Conservation (phyloP, 371 early-diverging fungal genomes). For the Actinomucor elegans region DNA sequence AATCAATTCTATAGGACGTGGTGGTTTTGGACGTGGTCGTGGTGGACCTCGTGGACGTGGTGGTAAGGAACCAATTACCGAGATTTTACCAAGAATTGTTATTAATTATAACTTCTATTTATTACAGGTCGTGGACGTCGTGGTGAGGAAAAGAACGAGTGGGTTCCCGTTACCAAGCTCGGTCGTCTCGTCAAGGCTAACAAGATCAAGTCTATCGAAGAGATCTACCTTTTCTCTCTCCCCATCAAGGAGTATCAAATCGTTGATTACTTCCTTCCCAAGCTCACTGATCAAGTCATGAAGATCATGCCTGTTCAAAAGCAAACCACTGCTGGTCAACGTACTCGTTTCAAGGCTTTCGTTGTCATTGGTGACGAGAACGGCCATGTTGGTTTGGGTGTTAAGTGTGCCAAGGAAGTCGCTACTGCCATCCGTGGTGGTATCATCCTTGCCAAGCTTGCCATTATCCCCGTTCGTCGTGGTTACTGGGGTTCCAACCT, state of each 20-base stretch:
- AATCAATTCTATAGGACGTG: slow-evolving; percentile 50
- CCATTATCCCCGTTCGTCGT: slow-evolving; percentile 97
- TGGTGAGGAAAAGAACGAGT: slow-evolving; percentile 88
- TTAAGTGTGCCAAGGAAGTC: slow-evolving; percentile 99
- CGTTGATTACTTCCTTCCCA: slow-evolving; percentile 95
- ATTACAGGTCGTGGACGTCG: slow-evolving; percentile 70
- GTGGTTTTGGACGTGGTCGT: slow-evolving; percentile 87
- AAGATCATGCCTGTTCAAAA: slow-evolving; percentile 99
- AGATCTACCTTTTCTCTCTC: slow-evolving; percentile 97
- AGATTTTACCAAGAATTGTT: background rate
- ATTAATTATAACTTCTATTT: slow-evolving; percentile 9
- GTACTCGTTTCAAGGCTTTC: slow-evolving; percentile 99
- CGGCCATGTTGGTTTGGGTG: slow-evolving; percentile 99
- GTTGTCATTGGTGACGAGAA: slow-evolving; percentile 98
- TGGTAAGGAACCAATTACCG: slow-evolving; percentile 49
- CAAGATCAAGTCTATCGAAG: slow-evolving; percentile 91
- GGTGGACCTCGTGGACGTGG: slow-evolving; percentile 52
- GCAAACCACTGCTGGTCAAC: slow-evolving; percentile 99
- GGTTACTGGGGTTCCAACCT: slow-evolving; percentile 99
- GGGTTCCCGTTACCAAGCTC: slow-evolving; percentile 96
- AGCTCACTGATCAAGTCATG: slow-evolving; percentile 99
- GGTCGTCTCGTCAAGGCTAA: slow-evolving; percentile 96
- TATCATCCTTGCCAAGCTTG: slow-evolving; percentile 98
- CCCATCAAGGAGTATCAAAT: slow-evolving; percentile 99
- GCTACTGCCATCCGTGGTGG: slow-evolving; percentile 99